A percentile compares a stretch with the other conserved stretches of the same genome.
Evolutionary conservation across 2,329 filamentous ascomycete species (phyloP).

Genomic region (Cercospora sp.): DNA sequence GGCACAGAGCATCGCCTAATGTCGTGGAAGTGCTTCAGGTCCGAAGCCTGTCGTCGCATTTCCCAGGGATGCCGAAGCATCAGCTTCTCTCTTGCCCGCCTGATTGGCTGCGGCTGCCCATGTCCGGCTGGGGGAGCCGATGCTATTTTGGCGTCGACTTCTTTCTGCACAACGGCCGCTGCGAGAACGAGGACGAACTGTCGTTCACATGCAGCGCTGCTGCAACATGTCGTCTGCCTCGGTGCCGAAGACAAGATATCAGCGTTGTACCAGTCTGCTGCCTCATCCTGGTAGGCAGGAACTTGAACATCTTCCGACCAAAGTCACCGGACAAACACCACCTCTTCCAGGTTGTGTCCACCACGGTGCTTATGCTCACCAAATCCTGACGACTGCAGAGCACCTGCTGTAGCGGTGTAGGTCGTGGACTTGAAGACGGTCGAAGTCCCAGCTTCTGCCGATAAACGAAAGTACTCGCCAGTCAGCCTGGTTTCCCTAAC

Average conservation of each 20-base stretch:
- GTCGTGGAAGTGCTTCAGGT: constrained; percentile 10
- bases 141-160: background rate
- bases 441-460: too few species aligned
- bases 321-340: background rate
- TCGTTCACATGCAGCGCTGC: background rate
- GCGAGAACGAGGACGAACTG: constrained; percentile 1
- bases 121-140: constrained; percentile 3
- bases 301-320: background rate
- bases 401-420: background rate
- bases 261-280: background rate
- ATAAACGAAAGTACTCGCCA: background rate
- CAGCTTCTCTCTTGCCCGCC: background rate
- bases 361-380: background rate
- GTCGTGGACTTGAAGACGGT: background rate
- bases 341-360: background rate
- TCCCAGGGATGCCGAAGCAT: constrained; percentile 11
- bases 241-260: background rate
- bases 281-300: background rate
- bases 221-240: constrained; percentile 1
- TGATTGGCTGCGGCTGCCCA: constrained; percentile 6
- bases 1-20: background rate
- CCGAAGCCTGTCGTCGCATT: constrained; percentile 11
- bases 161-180: background rate
- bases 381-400: background rate
- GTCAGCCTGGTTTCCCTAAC: background rate